A percentile compares a stretch with the other conserved stretches of the same genome.
Evolutionary conservation across 2,329 filamentous ascomycete genomes (phyloP).

Genomic region (Alternaria sp.): DNA sequence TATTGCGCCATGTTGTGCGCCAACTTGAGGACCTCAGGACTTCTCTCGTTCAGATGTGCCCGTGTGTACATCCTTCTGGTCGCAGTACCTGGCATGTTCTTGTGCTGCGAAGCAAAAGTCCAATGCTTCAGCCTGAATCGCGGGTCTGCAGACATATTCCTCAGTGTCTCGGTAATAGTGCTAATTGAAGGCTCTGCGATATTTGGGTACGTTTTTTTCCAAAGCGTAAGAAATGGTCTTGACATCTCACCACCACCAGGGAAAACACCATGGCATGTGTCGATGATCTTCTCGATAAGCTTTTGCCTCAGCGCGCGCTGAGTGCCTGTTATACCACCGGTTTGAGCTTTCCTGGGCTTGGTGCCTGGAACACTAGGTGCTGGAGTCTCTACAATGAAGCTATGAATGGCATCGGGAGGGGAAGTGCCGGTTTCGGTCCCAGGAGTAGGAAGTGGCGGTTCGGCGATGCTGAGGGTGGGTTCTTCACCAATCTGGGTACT

Average conservation of each 20-base stretch:
- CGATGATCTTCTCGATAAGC: conserved; percentile 64
- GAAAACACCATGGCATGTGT: conserved; percentile 64
- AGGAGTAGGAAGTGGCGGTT: not conserved
- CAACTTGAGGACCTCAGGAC: conserved; percentile 58
- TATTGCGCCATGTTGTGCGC: conserved; percentile 61
- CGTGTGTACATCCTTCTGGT: conserved; percentile 62
- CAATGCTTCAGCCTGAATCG: conserved; percentile 61
- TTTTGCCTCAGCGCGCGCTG: conserved; percentile 41
- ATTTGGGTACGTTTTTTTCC: conserved; percentile 56
- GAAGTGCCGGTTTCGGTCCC: not conserved
- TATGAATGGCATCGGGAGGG: conserved; percentile 3
- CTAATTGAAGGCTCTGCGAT: conserved; percentile 59
- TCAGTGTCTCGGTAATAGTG: conserved; percentile 62
- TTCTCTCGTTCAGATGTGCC: conserved; percentile 56
- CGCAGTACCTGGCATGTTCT: conserved; percentile 46
- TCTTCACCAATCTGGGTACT: not conserved
- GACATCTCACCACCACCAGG: conserved; percentile 65
- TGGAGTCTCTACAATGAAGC: conserved; percentile 11
- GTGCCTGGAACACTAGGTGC: conserved; percentile 11
- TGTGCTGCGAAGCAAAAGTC: conserved; percentile 37
- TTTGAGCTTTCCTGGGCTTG: conserved; percentile 14
- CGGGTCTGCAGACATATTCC: conserved; percentile 57
- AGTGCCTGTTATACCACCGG: conserved; percentile 23
- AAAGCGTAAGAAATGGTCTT: conserved; percentile 63
- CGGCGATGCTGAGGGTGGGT: not conserved